phyloP scores from a whole-genome alignment of 2,329 filamentous ascomycete species.

The Pseudogymnoascus verrucosus region DNA sequence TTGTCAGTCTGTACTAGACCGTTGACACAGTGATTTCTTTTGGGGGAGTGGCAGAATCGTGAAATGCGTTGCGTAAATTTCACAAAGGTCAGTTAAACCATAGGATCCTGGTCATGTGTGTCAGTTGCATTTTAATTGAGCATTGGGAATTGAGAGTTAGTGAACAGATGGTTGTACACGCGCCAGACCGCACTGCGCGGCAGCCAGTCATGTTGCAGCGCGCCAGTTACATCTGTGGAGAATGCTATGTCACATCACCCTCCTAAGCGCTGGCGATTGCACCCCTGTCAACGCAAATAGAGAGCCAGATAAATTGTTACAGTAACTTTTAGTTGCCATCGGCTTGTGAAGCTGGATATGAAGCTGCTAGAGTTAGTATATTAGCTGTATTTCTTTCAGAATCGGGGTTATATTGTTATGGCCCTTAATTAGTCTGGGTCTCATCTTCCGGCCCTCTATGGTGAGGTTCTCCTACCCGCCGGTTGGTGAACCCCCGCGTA shows the following conservation, averaged over 20 bases:
- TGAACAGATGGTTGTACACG: neutral
- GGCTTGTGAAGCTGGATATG: neutral
- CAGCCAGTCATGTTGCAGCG: neutral
- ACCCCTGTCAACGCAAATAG: neutral
- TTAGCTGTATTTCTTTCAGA: neutral
- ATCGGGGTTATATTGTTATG: neutral
- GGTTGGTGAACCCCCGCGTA: neutral
- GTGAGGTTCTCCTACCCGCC: neutral
- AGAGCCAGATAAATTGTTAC: neutral
- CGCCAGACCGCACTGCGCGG: neutral
- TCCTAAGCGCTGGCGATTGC: neutral
- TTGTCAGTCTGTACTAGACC: neutral
- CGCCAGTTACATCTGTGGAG: neutral
- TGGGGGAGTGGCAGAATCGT: neutral
- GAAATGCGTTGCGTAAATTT: neutral
- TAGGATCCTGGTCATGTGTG: neutral
- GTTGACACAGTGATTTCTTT: neutral
- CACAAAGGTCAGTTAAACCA: neutral
- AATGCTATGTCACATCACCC: neutral
- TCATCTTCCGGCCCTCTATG: neutral
- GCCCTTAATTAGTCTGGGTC: neutral
- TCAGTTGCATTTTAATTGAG: neutral
- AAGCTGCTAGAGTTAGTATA: neutral
- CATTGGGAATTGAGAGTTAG: neutral
- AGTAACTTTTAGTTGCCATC: neutral